Evolutionary conservation across 1,284 basidiomycete genomes (phyloP).

Genomic region (Exobasidium cylindrosporum): DNA sequence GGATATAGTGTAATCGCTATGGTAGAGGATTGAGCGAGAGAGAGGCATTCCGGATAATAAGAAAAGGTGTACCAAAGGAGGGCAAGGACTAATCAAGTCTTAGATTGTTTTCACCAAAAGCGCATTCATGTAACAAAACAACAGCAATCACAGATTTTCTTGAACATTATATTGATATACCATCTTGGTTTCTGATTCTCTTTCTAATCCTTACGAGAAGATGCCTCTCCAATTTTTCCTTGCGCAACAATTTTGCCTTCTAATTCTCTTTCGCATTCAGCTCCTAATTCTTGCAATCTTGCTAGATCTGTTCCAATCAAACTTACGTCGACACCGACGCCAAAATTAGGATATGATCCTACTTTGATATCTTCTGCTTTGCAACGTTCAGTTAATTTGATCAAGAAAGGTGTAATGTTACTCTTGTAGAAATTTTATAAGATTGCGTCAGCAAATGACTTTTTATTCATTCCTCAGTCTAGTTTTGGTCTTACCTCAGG

Average conservation of each 20-base stretch:
- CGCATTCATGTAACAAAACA: not conserved
- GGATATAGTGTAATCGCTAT: constrained; percentile 26
- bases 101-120: no score
- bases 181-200: no score
- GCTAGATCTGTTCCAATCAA: constrained; percentile 67
- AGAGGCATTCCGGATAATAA: not conserved
- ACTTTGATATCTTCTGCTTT: constrained; percentile 74
- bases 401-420: constrained; percentile 64
- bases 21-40: not conserved
- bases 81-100: no score
- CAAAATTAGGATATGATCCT: constrained; percentile 66
- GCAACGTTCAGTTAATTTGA: constrained; percentile 71
- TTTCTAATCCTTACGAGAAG: constrained; percentile 35
- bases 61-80: not conserved
- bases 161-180: no score
- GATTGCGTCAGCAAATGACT: no score
- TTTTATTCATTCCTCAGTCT: no score
- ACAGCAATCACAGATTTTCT: not conserved
- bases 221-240: constrained; percentile 55
- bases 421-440: no score
- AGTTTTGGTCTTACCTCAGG: constrained; percentile 64
- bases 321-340: constrained; percentile 67
- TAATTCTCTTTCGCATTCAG: constrained; percentile 58
- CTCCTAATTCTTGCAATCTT: constrained; percentile 21
- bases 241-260: constrained; percentile 59